Percentiles rank a stretch among this genome's conserved stretches.
These are phyloP conservation scores for Rhododendron williamsianum DNA, from an alignment of 148 eudicot species.

Conservation along the genomic window DNA sequence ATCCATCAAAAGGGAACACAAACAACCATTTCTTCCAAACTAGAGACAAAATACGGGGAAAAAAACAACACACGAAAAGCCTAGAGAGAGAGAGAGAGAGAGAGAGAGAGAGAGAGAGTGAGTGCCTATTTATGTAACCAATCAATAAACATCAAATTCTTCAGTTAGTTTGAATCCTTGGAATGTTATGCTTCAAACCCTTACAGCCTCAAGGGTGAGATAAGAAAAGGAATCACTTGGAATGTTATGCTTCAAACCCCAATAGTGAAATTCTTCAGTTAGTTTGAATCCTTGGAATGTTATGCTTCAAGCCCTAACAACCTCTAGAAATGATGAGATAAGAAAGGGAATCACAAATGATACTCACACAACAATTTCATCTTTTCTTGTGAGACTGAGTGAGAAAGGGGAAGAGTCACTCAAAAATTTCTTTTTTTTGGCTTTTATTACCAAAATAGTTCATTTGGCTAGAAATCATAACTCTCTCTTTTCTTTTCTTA, in stretches of 20 bases:
- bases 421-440: too few species aligned
- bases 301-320: not conserved
- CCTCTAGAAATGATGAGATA: too few species aligned
- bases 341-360: too few species aligned
- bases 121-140: not conserved
- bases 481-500: not conserved
- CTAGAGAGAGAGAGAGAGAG: not conserved
- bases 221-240: too few species aligned
- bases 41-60: not conserved
- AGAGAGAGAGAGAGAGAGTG: not conserved
- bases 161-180: not conserved
- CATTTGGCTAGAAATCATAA: not conserved
- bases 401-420: not conserved
- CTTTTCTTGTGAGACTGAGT: not conserved
- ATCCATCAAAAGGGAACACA: not conserved
- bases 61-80: not conserved
- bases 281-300: not conserved
- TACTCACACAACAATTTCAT: too few species aligned
- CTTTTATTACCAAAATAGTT: not conserved
- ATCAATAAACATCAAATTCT: not conserved
- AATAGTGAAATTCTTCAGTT: not conserved
- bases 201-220: too few species aligned
- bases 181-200: not conserved
- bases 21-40: not conserved
- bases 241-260: too few species aligned